Evolutionary conservation across 225 moss, liverwort and hornwort species (phyloP), one percentile per base, ranked within the genome.

Genomic region (Sphagnum contortum): DNA sequence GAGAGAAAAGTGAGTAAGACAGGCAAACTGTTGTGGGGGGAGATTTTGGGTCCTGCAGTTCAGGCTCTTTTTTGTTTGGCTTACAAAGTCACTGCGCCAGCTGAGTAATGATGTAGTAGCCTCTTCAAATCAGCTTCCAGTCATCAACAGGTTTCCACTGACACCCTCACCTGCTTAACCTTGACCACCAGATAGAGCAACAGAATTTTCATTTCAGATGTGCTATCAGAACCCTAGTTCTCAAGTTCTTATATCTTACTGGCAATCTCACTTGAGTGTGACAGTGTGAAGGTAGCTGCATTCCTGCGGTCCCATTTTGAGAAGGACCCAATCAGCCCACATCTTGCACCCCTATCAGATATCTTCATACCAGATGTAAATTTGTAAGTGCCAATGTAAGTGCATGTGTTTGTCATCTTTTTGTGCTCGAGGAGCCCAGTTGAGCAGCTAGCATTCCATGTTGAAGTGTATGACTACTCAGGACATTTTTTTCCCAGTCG

Each of bases 61-160:
- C 75, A 88, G 93, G 52, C 80, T 89, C 55, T 93, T 98, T 71
- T 91, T 93, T 66, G 84, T 87, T 61, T 98, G 93, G 93, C 81
- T 98, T 60, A 81, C 87, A 64, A 98, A 98, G 84, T 91, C 91
- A 44, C 79, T 98, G 69, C 85, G 92, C 63, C 93, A 93, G 57
- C 80, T 98, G 47, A 91, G 89, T 74, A 80, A 85, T 79, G 98
- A 98, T 72, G 59, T 78, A 64, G 74, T 74, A 67, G 73, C 91
- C 67, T 92, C 87, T 67, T 69, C 85, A 61, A 93, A 88, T 76
- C 84, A 86, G 72, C 84, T 91, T 44, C 94, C 94, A 11, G 79
- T 72, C 63, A 79, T 95, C 12, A 84, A 95, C 72, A 81, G 94
- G 94, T 94, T 63, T 48, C 29, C 29, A 29, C 29, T 29, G 1